Evolutionary conservation across 2,329 filamentous ascomycete species (phyloP).

Genomic region (Microsporum canis): DNA sequence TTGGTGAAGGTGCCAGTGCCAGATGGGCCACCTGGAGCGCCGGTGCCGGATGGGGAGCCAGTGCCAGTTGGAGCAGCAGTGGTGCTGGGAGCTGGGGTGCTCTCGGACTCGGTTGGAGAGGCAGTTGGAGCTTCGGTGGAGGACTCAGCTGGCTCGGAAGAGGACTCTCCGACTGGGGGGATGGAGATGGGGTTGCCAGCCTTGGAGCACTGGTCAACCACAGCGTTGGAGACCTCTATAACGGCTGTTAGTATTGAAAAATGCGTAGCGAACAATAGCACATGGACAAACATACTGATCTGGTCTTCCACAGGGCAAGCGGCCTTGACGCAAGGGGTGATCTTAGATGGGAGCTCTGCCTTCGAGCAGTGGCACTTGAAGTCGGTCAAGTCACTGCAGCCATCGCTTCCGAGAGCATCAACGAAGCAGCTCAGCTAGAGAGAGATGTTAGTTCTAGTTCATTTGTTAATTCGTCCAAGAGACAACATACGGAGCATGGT

Average conservation of each 20-base stretch:
- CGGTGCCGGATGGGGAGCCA: background rate
- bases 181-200: slow-evolving; percentile 29
- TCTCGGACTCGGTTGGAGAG: background rate
- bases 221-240: slow-evolving; percentile 28
- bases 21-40: slow-evolving; percentile 6
- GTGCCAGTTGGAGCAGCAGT: background rate
- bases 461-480: background rate
- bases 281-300: slow-evolving; percentile 2
- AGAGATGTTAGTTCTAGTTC: background rate
- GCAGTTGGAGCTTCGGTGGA: slow-evolving; percentile 4
- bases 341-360: slow-evolving; percentile 29
- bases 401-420: slow-evolving; percentile 30
- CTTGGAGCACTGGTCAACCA: slow-evolving; percentile 25
- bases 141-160: slow-evolving; percentile 2
- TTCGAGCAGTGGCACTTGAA: slow-evolving; percentile 42
- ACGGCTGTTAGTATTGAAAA: background rate
- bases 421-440: slow-evolving; percentile 40
- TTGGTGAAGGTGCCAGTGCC: slow-evolving; percentile 10
- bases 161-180: slow-evolving; percentile 19
- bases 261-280: too few relatives aligned
- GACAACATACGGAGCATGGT: slow-evolving; percentile 34
- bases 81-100: background rate
- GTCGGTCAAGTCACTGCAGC: slow-evolving; percentile 37
- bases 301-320: slow-evolving; percentile 24
- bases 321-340: slow-evolving; percentile 39